These are phyloP conservation scores for Bretschneidera sinensis DNA, from an alignment of 345 rosid species.

Conservation along the genomic window DNA sequence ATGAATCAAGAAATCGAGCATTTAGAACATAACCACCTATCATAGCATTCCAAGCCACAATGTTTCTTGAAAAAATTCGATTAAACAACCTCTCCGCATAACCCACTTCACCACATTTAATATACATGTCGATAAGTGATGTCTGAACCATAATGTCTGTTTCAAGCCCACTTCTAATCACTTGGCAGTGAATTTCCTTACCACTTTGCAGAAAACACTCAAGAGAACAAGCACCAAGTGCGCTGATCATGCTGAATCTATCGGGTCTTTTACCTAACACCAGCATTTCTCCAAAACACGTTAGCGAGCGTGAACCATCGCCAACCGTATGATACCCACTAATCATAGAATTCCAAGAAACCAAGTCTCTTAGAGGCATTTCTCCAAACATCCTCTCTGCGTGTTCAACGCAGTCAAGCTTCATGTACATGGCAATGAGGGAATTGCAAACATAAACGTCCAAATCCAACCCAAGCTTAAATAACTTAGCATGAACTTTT, in stretches of 20 bases:
- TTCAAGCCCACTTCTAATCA: conserved; percentile 41
- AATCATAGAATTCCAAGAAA: conserved; percentile 82
- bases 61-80: conserved; percentile 32
- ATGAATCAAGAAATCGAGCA: conserved; percentile 32
- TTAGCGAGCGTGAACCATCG: conserved; percentile 40
- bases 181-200: conserved; percentile 71
- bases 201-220: conserved; percentile 34
- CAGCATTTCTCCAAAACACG: conserved; percentile 42
- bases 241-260: conserved; percentile 47
- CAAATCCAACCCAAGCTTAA: conserved; percentile 50
- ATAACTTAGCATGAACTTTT: conserved; percentile 44
- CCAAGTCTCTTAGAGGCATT: conserved; percentile 62
- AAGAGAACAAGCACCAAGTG: conserved; percentile 50
- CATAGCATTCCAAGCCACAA: conserved; percentile 77
- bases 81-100: conserved; percentile 58
- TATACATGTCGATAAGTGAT: conserved; percentile 61
- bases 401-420: conserved; percentile 33
- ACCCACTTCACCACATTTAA: conserved; percentile 46
- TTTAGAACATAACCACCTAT: conserved; percentile 50
- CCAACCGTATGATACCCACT: conserved; percentile 55
- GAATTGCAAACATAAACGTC: conserved; percentile 68
- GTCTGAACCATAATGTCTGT: conserved; percentile 55
- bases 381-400: conserved; percentile 62
- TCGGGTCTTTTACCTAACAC: conserved; percentile 38
- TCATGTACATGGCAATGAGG: conserved; percentile 55